Conservation (phyloP, 2,329 filamentous ascomycete species). For the Fusarium setosum region DNA sequence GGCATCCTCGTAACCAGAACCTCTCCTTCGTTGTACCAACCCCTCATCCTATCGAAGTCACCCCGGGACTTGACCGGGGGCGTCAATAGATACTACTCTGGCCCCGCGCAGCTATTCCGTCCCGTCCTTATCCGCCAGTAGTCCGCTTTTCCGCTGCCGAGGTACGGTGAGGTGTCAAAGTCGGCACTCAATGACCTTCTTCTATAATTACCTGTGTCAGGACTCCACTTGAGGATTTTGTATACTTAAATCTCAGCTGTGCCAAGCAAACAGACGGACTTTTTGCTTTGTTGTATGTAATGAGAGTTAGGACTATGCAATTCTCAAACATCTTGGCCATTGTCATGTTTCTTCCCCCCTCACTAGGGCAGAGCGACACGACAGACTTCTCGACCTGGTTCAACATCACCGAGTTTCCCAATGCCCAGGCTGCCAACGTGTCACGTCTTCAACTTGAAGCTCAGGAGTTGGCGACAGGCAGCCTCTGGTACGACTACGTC, state of each 20-base stretch:
- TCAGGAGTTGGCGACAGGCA: conserved; percentile 9
- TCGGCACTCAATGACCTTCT: neutral
- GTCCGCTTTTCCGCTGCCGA: neutral
- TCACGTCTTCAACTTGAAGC: conserved; percentile 26
- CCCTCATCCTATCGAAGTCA: too few relatives aligned
- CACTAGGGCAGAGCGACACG: neutral
- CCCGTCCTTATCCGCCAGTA: neutral
- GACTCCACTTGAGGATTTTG: too few relatives aligned
- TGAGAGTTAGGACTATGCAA: neutral
- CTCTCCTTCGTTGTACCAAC: too few relatives aligned
- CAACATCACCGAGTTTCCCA: conserved; percentile 18
- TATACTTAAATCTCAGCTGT: too few relatives aligned
- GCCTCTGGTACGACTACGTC: conserved; percentile 30
- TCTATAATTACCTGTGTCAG: too few relatives aligned
- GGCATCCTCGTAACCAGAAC: too few relatives aligned
- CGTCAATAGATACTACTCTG: too few relatives aligned
- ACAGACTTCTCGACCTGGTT: conserved; percentile 23
- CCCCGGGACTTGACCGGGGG: too few relatives aligned
- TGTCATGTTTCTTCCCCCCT: neutral
- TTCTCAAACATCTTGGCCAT: neutral
- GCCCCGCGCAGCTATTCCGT: too few relatives aligned
- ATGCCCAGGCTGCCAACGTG: conserved; percentile 26
- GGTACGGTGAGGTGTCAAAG: too few relatives aligned
- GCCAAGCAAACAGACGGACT: too few relatives aligned
- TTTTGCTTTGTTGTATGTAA: too few relatives aligned